Base-by-base conservation (phyloP, 768 basidiomycete genomes). In the Leccinellum albellum region DNA sequence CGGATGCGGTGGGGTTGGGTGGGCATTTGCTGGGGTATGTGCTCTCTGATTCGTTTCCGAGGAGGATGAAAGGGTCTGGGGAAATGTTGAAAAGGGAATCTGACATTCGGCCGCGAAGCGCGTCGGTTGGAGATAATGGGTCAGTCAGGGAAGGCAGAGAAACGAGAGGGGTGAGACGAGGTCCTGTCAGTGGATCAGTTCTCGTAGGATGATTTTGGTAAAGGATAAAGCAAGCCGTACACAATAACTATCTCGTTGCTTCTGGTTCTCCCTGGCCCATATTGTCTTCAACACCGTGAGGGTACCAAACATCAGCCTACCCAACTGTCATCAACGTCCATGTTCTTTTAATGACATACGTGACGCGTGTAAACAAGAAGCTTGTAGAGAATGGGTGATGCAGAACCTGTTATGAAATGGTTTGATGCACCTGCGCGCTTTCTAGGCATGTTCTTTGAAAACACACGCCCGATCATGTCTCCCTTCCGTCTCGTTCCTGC, bases 171-270 rank as follows among this genome's bases (percentile, higher is more conserved):
- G 76, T 68, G 9, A 91, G 29, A 89, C 80, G 58, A 91, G 82
- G 60, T 87, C 87, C 89, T 91, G 61, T 58, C 4, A 26, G 26
- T 33, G 64, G 55, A 50, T 62, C 9, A 66, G 48, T 14, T 66
- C 59, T 54, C 21, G 20, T 9, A 15, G 1, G 50, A n/a, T 1
- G 15, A n/a, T n/a, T n/a, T 1, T 0, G 13, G 20, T 31, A 45
- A 40, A n/a, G 24, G 1, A 14, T 42, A 13, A 4, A 40, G 20
- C 47, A 13, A n/a, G 47, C 74, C 83, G 42, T 61, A 90, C 89
- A 68, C 91, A 91, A 66, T 91, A 91, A 57, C 78, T 80, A 42
- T 86, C 82, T 52, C 89, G 75, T 65, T 87, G 86, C 60, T 82
- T 84, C 37, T 68, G 66, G 44, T 77, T 74, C 57, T 88, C 86